Base-by-base conservation (phyloP, 805 yeast species). In the Cyberlindnera petersonii region DNA sequence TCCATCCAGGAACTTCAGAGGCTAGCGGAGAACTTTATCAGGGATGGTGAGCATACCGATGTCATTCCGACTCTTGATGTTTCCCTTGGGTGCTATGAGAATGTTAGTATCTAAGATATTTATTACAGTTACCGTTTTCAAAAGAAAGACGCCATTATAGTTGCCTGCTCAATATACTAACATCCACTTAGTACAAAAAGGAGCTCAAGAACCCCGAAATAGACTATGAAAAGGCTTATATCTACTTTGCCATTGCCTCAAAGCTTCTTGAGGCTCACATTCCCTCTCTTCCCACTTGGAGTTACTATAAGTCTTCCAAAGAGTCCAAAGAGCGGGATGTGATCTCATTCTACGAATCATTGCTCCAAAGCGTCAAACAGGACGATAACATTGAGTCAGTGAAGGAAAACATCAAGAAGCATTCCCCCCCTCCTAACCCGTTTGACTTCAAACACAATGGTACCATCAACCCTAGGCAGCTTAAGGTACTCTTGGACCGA, bases 141-240 rank as follows among this genome's bases (percentile, higher is more conserved):
- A n/a, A n/a, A n/a, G n/a, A n/a, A n/a, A n/a, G n/a, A n/a, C n/a
- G n/a, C n/a, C n/a, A n/a, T n/a, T n/a, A n/a, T n/a, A n/a, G n/a
- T n/a, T n/a, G n/a, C n/a, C n/a, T n/a, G 22, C n/a, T 4, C 26
- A 21, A 18, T 19, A 9, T 29, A 29, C 42, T 43, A 33, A 36
- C 43, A 16, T 8, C 4, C 14, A 23, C 5, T 15, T 8, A 45
- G 49, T 45, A 45, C 39, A 45, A 35, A 23, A 42, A 39, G 19
- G 46, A 37, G 24, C 18, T 42, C 26, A 45, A 42, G 18, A 23
- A 30, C 17, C 22, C n/a, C 11, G 21, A 33, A 4, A 22, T 26
- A 6, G 50, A 50, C 23, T 38, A 43, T 24, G 48, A 48, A 20
- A 36, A 38, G 23, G 51, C 55, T 18, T 50, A 23, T 15, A 31